Base-by-base conservation (phyloP, 169 alveolate species). In the Amoebophrya sp. region DNA sequence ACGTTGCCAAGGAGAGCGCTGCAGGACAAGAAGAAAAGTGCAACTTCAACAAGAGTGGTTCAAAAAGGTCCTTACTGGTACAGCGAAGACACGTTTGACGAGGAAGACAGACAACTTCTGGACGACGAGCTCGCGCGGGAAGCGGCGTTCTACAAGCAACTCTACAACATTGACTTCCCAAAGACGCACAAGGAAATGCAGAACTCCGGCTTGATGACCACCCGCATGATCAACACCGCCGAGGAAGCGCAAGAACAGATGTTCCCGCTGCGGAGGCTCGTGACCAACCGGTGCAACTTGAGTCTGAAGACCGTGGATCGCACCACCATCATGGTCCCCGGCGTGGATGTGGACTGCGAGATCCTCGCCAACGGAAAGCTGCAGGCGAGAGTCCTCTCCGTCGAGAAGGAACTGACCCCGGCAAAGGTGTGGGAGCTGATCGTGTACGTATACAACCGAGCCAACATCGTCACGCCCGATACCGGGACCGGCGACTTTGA, bases 381-480 rank as follows among this genome's bases (percentile, higher is more conserved):
- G 83, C 83, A n/a, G 35, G 35, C 83, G 12, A 2, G 83, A 18
- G 18, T 66, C 32, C 32, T 66, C 32, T 66, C 83, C 32, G 7
- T 66, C 38, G 83, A 66, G 83, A 66, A 66, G 83, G 83, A 66
- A 25, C 12, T 66, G 35, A 1, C 35, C 38, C 1, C 1, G 7
- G 18, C 83, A 2, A 66, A 66, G 83, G 35, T 7, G 39, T 66
- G 83, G 83, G 32, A 66, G 83, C 83, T 66, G 39, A 66, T 66
- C 35, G 83, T 66, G 83, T 66, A 66, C 83, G 83, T 66, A 25
- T 66, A 66, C 83, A 66, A 66, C 32, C 83, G 83, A 1, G 83
- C 83, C 32, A 66, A 66, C 83, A 66, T 66, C 12, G 83, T 66
- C 10, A 66, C 83, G 83, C 83, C 83, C 32, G 83, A 66, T 7